Conservation (phyloP, 805 yeast genomes). For the Wilhelminamyces savonicus region DNA sequence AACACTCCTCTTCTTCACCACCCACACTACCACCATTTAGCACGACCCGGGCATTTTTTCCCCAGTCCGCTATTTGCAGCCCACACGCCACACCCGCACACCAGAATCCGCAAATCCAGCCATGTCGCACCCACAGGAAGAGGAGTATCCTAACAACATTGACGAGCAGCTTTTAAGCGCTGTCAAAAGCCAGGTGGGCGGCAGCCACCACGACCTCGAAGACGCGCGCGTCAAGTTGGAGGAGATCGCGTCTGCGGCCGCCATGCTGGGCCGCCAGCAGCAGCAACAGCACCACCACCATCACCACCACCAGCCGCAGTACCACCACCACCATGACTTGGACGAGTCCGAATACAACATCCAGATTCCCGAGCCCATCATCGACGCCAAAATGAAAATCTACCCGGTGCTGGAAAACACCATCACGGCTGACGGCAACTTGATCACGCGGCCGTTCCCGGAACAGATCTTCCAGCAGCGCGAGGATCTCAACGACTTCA, state of each 20-base stretch:
- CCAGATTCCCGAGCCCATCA: constrained; percentile 41
- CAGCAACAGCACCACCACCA: constrained; percentile 1
- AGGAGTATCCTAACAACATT: constrained; percentile 27
- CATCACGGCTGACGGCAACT: constrained; percentile 42
- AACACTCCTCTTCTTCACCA: too few species aligned
- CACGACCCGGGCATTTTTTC: too few species aligned
- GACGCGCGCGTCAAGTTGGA: constrained; percentile 25
- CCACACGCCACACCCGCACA: too few species aligned
- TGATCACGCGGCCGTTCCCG: constrained; percentile 49
- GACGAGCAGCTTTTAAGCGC: constrained; percentile 38
- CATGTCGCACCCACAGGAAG: too few species aligned
- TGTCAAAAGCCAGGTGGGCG: constrained; percentile 22
- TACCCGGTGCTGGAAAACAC: constrained; percentile 41
- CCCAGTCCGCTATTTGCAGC: too few species aligned
- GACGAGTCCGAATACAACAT: constrained; percentile 37
- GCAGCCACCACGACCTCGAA: constrained; percentile 17
- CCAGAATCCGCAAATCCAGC: too few species aligned
- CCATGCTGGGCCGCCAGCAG: constrained; percentile 1
- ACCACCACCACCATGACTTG: constrained; percentile 11
- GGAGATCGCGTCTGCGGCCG: constrained; percentile 24
- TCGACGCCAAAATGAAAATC: constrained; percentile 36
- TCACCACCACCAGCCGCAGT: constrained; percentile 4
- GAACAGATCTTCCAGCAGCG: constrained; percentile 46
- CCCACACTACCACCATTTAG: too few species aligned
- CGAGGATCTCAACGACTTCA: constrained; percentile 46